These are phyloP conservation scores for Trametes versicolor DNA, from an alignment of 1,284 basidiomycete species.

Conservation along the genomic window DNA sequence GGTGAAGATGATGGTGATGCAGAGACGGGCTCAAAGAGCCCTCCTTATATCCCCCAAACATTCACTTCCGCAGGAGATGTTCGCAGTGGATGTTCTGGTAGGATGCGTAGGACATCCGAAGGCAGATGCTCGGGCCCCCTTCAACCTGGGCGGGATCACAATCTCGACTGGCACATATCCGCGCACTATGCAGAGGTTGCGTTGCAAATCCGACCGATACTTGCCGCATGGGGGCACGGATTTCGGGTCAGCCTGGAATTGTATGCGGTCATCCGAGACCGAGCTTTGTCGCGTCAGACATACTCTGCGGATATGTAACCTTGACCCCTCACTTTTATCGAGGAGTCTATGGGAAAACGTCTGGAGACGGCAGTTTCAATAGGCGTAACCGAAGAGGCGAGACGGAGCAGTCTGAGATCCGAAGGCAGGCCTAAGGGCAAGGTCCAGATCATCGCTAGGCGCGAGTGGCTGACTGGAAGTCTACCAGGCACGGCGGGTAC, in stretches of 20 bases:
- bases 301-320: too few relatives aligned
- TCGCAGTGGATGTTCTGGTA: background rate
- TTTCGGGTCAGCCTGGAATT: background rate
- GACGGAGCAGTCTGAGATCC: too few relatives aligned
- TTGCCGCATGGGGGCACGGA: background rate
- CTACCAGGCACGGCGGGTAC: too few relatives aligned
- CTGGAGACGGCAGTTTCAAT: too few relatives aligned
- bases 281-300: background rate
- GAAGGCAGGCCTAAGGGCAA: too few relatives aligned
- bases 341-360: too few relatives aligned
- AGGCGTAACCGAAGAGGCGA: too few relatives aligned
- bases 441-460: too few relatives aligned
- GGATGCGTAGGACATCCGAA: background rate
- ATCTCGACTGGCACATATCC: background rate
- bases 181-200: background rate
- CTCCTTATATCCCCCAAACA: constrained; percentile 6
- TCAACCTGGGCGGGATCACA: background rate
- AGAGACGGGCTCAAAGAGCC: background rate
- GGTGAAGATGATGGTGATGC: background rate
- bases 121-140: background rate
- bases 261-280: background rate
- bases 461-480: too few relatives aligned
- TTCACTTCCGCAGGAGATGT: background rate
- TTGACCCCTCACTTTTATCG: too few relatives aligned
- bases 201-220: background rate